phyloP scores from a whole-genome alignment of 2,329 filamentous ascomycete genomes.

The Thermothelomyces thermophilus region DNA sequence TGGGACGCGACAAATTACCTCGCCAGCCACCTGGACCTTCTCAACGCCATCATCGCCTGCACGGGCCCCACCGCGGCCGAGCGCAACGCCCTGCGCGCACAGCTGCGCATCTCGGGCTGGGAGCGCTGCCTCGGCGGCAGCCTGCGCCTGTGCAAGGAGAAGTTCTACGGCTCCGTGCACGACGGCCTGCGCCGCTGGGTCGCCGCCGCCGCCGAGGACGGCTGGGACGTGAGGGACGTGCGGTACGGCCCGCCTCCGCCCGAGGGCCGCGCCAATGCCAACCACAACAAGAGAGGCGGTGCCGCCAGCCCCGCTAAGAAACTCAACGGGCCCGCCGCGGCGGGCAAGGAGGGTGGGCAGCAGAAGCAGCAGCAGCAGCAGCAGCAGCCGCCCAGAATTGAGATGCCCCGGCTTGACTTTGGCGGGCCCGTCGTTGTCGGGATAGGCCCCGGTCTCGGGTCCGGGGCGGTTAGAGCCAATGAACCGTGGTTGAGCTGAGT shows the following conservation, averaged over 20 bases:
- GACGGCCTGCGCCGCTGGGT: slow-evolving; percentile 87
- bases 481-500: slow-evolving; percentile 13
- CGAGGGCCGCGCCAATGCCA: slow-evolving; percentile 27
- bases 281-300: slow-evolving; percentile 31
- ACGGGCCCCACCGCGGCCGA: slow-evolving; percentile 57
- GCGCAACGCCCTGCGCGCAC: slow-evolving; percentile 70
- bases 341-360: no score
- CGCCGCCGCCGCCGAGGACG: slow-evolving; percentile 76
- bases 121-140: slow-evolving; percentile 83
- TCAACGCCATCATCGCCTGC: slow-evolving; percentile 85
- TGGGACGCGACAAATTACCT: slow-evolving; percentile 99
- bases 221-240: slow-evolving; percentile 78
- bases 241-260: slow-evolving; percentile 58
- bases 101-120: slow-evolving; percentile 78
- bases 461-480: neutral
- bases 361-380: no score
- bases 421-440: neutral
- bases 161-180: slow-evolving; percentile 91
- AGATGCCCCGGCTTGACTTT: slow-evolving; percentile 16
- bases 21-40: slow-evolving; percentile 81
- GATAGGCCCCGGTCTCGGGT: neutral
- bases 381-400: slow-evolving; percentile 14
- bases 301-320: slow-evolving; percentile 32
- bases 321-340: slow-evolving; percentile 17
- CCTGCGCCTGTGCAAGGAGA: slow-evolving; percentile 89